Conservation (phyloP, 306 rosid species). For the Lablab purpureus region DNA sequence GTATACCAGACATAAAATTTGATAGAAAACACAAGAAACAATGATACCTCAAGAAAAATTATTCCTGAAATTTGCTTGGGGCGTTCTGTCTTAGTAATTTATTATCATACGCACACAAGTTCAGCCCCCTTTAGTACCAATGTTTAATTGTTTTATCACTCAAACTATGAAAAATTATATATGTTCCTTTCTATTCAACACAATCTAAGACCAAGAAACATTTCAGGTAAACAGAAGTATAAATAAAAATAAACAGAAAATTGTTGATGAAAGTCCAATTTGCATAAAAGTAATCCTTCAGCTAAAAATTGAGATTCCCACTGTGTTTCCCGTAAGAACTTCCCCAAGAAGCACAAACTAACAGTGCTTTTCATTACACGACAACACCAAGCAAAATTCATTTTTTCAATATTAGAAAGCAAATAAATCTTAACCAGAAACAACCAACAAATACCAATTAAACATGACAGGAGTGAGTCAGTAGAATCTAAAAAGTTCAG, state of each 20-base stretch:
- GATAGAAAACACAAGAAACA: constrained; percentile 34
- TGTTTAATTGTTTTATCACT: constrained; percentile 25
- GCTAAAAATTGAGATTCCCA: constrained; percentile 35
- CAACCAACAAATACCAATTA: background rate
- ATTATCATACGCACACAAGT: background rate
- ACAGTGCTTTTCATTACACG: constrained; percentile 19
- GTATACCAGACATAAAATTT: constrained; percentile 11
- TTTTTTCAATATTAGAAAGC: background rate
- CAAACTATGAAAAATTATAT: background rate
- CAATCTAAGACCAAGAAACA: constrained; percentile 24
- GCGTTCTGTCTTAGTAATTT: background rate
- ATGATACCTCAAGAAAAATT: background rate
- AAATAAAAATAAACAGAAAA: background rate
- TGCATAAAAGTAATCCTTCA: constrained; percentile 17
- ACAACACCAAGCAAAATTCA: background rate
- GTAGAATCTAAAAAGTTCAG: background rate
- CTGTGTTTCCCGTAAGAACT: background rate
- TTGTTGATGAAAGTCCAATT: constrained; percentile 9
- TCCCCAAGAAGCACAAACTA: constrained; percentile 2
- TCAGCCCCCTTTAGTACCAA: background rate
- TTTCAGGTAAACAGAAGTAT: constrained; percentile 6
- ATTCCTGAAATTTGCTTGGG: background rate
- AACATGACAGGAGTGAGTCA: constrained; percentile 2
- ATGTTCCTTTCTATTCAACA: constrained; percentile 16
- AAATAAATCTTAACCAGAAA: constrained; percentile 26